Percentiles rank a stretch among this genome's conserved stretches.
These are phyloP conservation scores for Polygonum maritimum DNA, from an alignment of 148 eudicot genomes.

Conservation along the genomic window DNA sequence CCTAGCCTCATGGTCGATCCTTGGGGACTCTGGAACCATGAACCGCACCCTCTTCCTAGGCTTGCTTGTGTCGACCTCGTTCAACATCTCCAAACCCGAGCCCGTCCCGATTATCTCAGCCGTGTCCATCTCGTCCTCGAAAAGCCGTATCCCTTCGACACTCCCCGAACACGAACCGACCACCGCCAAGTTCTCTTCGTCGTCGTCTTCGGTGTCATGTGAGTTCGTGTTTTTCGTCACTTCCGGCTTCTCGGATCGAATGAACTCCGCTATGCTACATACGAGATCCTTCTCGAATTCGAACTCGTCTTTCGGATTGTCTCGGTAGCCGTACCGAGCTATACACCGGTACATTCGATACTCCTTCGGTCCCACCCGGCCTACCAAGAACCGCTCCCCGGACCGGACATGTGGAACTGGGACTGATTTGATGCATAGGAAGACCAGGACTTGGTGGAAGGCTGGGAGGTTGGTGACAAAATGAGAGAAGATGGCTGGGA, in stretches of 20 bases:
- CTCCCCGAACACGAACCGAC: constrained; percentile 68
- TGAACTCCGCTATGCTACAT: constrained; percentile 72
- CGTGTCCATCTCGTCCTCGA: constrained; percentile 21
- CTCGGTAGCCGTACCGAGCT: constrained; percentile 82
- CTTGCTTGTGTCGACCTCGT: not conserved
- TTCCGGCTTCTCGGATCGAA: constrained; percentile 37
- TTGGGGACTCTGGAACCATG: constrained; percentile 60
- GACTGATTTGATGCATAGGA: constrained; percentile 73
- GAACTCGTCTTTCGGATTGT: constrained; percentile 72
- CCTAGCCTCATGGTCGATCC: constrained; percentile 32
- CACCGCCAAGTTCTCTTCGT: constrained; percentile 54
- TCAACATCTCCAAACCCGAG: constrained; percentile 25
- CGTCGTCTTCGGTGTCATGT: constrained; percentile 17
- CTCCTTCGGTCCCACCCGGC: constrained; percentile 72
- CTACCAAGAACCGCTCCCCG: constrained; percentile 76
- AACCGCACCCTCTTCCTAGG: constrained; percentile 67
- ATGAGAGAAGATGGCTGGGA: constrained; percentile 93
- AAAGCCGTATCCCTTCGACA: constrained; percentile 35
- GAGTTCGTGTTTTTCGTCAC: not conserved
- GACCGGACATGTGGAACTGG: constrained; percentile 75
- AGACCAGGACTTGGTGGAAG: constrained; percentile 82
- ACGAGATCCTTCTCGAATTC: constrained; percentile 82
- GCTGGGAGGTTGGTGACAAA: constrained; percentile 97
- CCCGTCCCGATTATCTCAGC: constrained; percentile 19
- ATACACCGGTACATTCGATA: constrained; percentile 63